Evolutionary conservation across 805 yeast genomes (phyloP), one percentile per base, ranked within the genome.

Genomic region (Wickerhamomyces alni): DNA sequence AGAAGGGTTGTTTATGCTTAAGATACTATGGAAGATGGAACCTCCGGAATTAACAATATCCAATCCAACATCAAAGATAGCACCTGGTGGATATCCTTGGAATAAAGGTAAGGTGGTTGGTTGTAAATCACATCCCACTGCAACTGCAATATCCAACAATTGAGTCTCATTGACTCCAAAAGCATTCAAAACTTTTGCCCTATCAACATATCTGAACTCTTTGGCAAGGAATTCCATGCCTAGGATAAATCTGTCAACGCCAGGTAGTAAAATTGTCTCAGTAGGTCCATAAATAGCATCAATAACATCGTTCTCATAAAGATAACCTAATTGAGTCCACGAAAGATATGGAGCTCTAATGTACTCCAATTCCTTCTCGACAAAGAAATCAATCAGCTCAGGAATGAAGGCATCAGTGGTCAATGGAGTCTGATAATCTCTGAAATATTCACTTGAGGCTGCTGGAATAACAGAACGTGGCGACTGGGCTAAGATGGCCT

Each of bases 271-370:
- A 33, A 89, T 63, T 29, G 80, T 70, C 51, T 93, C 98, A 1
- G 88, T 81, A 8, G 96, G 81, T 1, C 95, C 96, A 60, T 79
- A 85, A 28, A 89, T 77, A 5, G 83, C 79, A 58, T 89, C 88
- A 37, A 91, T 74, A 34, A 68, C 62, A 0, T 66, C 69, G 36
- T 66, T 67, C 33, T 72, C 72, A 45, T 72, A 70, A 51, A 91
- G 63, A 52, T 87, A 87, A 7, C 84, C 76, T 51, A 93, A 67
- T 61, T 91, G 96, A 30, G 80, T 74, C 63, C 87, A 79, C 0
- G 96, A 77, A 33, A 79, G 70, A 55, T 79, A 88, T 5, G 98
- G 98, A 27, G 95, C 83, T 11, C 88, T 75, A 41, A 87, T 61
- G 55, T 73, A 89, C 42, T 80, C 82, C 11, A 86, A 62, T 3